phyloP scores from a whole-genome alignment of 2,329 filamentous ascomycete genomes.

The Diaporthe citri region DNA sequence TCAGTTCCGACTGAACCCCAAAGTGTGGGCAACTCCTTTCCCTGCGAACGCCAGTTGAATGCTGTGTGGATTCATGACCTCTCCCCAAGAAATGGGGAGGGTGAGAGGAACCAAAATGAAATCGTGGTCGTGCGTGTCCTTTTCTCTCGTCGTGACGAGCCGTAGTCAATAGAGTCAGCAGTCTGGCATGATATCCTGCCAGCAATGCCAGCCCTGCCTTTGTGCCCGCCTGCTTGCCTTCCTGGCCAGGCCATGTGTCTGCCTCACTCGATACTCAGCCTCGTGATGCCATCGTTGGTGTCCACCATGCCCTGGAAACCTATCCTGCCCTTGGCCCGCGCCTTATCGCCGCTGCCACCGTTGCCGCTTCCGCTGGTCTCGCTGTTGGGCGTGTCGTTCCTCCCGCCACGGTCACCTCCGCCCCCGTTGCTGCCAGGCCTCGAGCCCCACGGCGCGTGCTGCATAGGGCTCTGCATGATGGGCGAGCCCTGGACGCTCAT shows the following conservation, averaged over 20 bases:
- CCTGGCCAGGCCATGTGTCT: neutral
- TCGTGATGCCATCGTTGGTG: constrained; percentile 95
- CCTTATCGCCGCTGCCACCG: constrained; percentile 60
- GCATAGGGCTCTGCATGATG: constrained; percentile 84
- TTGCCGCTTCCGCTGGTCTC: constrained; percentile 43
- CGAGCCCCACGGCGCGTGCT: constrained; percentile 76
- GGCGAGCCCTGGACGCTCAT: constrained; percentile 93
- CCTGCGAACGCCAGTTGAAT: constrained; percentile 25
- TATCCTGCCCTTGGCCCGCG: constrained; percentile 71
- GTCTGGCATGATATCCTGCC: neutral
- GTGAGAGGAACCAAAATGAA: neutral
- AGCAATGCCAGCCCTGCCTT: neutral
- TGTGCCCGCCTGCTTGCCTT: neutral
- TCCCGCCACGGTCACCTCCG: constrained; percentile 56
- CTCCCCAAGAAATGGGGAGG: neutral
- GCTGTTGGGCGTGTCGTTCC: constrained; percentile 64
- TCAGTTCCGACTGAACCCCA: neutral
- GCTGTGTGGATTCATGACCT: constrained; percentile 7
- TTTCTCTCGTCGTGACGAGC: neutral
- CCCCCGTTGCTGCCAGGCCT: constrained; percentile 71
- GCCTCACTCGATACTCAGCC: constrained; percentile 90
- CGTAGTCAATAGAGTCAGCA: neutral
- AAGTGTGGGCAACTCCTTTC: neutral
- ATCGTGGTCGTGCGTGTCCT: neutral
- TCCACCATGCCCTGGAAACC: constrained; percentile 95